phyloP scores from a whole-genome alignment of 2,329 filamentous ascomycete genomes.

The Colletotrichum liaoningense region DNA sequence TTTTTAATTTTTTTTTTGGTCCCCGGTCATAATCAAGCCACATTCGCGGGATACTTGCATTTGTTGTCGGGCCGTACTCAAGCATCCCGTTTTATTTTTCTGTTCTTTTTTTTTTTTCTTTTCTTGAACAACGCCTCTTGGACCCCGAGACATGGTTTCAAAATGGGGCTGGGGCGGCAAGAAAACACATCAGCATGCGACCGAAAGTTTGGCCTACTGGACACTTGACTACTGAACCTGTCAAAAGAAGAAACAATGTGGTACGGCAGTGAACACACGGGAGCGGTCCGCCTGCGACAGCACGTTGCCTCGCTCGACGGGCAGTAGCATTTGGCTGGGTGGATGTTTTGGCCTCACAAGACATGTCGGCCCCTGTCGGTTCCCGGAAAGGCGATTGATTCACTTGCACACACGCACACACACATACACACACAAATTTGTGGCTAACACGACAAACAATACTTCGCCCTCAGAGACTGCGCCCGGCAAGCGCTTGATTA shows the following conservation, averaged over 20 bases:
- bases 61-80: slow-evolving; percentile 12
- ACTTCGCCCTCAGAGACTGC: neutral
- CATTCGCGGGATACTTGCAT: slow-evolving; percentile 2
- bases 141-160: slow-evolving; percentile 13
- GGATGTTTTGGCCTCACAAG: slow-evolving; percentile 2
- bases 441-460: neutral
- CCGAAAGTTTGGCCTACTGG: neutral
- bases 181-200: neutral
- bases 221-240: slow-evolving; percentile 14
- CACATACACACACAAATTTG: neutral
- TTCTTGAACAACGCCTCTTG: neutral
- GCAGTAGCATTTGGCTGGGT: slow-evolving; percentile 5
- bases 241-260: slow-evolving; percentile 10
- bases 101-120: too few species aligned
- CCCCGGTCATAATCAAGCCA: neutral
- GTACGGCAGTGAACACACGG: slow-evolving; percentile 25
- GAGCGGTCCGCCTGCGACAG: slow-evolving; percentile 23
- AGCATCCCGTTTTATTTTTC: neutral
- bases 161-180: slow-evolving; percentile 24
- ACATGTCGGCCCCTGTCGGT: neutral
- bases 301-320: slow-evolving; percentile 17
- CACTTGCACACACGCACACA: neutral
- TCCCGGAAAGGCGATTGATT: neutral
- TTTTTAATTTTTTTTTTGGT: neutral
- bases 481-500: neutral